phyloP scores from a whole-genome alignment of 106 monocot species.

The Alisma plantagoaquatica region DNA sequence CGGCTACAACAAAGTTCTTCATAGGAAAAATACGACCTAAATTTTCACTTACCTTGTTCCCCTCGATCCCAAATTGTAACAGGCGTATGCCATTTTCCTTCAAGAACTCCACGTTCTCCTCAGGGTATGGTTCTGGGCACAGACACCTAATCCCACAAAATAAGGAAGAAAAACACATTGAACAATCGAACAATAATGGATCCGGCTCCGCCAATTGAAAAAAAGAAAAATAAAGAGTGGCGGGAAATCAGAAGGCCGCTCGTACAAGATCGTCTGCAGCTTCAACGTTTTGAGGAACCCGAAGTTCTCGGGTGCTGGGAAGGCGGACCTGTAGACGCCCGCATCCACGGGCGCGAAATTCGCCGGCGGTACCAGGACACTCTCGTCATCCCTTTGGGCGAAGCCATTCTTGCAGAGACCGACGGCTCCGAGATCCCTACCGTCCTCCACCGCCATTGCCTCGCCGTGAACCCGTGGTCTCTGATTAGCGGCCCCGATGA shows the following conservation, averaged over 20 bases:
- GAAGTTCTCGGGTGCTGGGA: slow-evolving; percentile 44
- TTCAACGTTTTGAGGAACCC: slow-evolving; percentile 43
- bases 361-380: slow-evolving; percentile 29
- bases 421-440: not conserved
- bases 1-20: too few relatives aligned
- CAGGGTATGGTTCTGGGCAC: slow-evolving; percentile 12
- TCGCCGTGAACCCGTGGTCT: too few relatives aligned
- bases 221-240: not conserved
- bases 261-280: slow-evolving; percentile 58
- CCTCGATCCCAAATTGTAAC: slow-evolving; percentile 20
- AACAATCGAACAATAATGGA: slow-evolving; percentile 23
- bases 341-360: slow-evolving; percentile 70
- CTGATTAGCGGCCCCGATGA: too few relatives aligned
- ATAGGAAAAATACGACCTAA: not conserved
- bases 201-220: not conserved
- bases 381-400: too few relatives aligned
- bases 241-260: not conserved
- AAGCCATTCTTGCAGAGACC: not conserved
- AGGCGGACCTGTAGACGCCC: slow-evolving; percentile 66
- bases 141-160: slow-evolving; percentile 2
- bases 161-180: not conserved
- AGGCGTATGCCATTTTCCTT: slow-evolving; percentile 7
- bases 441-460: not conserved
- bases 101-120: slow-evolving; percentile 7
- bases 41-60: slow-evolving; percentile 13